A percentile compares a stretch with the other conserved stretches of the same genome.
Conservation (phyloP, 306 rosid genomes). For the Hippophae gyantsensis region DNA sequence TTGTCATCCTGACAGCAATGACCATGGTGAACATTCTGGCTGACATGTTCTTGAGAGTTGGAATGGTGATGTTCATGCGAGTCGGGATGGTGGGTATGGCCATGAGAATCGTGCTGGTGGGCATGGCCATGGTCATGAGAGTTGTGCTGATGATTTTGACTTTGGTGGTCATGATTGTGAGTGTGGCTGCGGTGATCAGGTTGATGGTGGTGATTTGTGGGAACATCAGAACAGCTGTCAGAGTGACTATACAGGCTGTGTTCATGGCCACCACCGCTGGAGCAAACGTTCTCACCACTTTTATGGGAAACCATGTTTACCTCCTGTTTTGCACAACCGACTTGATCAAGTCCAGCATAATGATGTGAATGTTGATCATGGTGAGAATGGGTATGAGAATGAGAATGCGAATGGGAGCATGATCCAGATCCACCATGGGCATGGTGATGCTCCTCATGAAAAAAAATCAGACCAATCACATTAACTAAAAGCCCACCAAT, state of each 20-base stretch:
- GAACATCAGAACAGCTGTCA: constrained; percentile 10
- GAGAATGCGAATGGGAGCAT: constrained; percentile 28
- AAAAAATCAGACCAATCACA: constrained; percentile 73
- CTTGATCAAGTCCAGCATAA: constrained; percentile 26
- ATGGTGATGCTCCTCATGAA: constrained; percentile 95
- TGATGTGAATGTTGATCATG: constrained; percentile 27
- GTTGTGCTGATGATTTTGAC: constrained; percentile 10
- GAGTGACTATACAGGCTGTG: constrained; percentile 25
- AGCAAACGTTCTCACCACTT: constrained; percentile 27
- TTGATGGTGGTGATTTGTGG: constrained; percentile 16
- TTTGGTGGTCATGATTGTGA: constrained; percentile 14
- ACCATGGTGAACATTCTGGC: not conserved
- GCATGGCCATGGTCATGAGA: constrained; percentile 1
- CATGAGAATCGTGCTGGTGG: constrained; percentile 13
- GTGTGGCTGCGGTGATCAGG: constrained; percentile 16
- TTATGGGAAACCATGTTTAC: constrained; percentile 29
- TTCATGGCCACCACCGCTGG: constrained; percentile 24
- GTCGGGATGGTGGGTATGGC: constrained; percentile 15
- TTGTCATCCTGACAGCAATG: constrained; percentile 6
- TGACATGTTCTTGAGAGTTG: not conserved
- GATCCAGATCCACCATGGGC: constrained; percentile 77
- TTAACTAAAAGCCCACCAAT: constrained; percentile 85
- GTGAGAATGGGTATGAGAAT: constrained; percentile 26
- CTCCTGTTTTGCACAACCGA: constrained; percentile 23
- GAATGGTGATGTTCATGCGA: not conserved